These are phyloP conservation scores for Fusarium sp. DNA, from an alignment of 2,329 filamentous ascomycete species.

Conservation along the genomic window DNA sequence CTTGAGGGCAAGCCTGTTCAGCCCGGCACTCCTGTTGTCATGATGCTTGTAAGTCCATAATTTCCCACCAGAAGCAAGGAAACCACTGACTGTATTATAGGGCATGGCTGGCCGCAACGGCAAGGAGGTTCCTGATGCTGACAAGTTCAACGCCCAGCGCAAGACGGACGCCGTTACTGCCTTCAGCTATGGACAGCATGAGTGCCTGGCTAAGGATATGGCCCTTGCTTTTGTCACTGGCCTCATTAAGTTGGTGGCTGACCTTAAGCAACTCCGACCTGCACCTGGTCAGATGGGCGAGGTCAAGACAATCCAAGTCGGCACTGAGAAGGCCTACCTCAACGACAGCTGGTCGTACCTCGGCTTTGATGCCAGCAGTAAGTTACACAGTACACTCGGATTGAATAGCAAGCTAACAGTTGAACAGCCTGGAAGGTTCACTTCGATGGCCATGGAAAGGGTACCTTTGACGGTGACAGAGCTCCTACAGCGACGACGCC, in stretches of 20 bases:
- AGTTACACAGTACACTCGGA: constrained; percentile 31
- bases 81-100: constrained; percentile 40
- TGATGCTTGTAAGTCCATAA: constrained; percentile 50
- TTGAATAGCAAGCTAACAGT: constrained; percentile 29
- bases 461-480: constrained; percentile 46
- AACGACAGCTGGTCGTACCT: constrained; percentile 59
- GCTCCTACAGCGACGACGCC: constrained; percentile 34
- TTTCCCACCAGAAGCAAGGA: accelerated
- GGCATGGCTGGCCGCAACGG: constrained; percentile 51
- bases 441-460: constrained; percentile 51
- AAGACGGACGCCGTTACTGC: constrained; percentile 51
- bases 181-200: constrained; percentile 57
- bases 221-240: constrained; percentile 52
- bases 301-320: constrained; percentile 55
- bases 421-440: constrained; percentile 48
- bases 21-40: constrained; percentile 52
- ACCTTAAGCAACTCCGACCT: constrained; percentile 55
- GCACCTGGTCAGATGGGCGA: constrained; percentile 56
- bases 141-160: constrained; percentile 54
- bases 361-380: constrained; percentile 56
- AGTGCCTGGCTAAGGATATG: constrained; percentile 54
- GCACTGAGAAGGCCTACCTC: constrained; percentile 53
- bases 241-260: constrained; percentile 53
- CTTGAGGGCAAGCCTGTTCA: constrained; percentile 52
- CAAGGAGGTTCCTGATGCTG: constrained; percentile 48